Conservation (phyloP, 2,329 filamentous ascomycete species). For the Colletotrichum sp. region DNA sequence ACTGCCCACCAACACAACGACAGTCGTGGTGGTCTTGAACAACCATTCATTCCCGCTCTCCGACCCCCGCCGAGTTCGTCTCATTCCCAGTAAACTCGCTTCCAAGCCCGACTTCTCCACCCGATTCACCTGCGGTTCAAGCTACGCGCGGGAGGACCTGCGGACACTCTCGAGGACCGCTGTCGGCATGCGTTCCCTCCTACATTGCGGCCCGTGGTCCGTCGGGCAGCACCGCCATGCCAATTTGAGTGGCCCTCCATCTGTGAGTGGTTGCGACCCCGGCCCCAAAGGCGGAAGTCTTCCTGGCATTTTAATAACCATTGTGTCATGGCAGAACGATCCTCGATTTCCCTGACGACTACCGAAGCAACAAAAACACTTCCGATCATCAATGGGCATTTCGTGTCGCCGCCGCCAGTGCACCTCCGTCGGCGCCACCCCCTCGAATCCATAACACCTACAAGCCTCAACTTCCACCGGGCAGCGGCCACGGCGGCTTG, state of each 20-base stretch:
- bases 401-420: not conserved
- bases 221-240: not conserved
- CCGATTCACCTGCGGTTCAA: not conserved
- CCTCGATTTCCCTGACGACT: not conserved
- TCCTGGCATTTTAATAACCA: not conserved
- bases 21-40: not conserved
- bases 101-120: not conserved
- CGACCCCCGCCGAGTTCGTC: not conserved
- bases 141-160: not conserved
- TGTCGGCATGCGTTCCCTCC: not conserved
- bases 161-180: not conserved
- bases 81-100: not conserved
- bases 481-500: not conserved
- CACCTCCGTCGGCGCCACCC: not conserved
- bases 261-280: not conserved
- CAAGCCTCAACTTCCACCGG: not conserved
- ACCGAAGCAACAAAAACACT: not conserved
- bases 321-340: not conserved
- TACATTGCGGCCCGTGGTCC: not conserved
- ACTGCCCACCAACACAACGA: not conserved
- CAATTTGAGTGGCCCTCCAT: not conserved
- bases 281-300: not conserved
- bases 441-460: rapidly evolving
- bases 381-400: not conserved
- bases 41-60: not conserved